Evolutionary conservation across 371 early-diverging fungal genomes (phyloP).

Genomic region (Massospora cicadina): DNA sequence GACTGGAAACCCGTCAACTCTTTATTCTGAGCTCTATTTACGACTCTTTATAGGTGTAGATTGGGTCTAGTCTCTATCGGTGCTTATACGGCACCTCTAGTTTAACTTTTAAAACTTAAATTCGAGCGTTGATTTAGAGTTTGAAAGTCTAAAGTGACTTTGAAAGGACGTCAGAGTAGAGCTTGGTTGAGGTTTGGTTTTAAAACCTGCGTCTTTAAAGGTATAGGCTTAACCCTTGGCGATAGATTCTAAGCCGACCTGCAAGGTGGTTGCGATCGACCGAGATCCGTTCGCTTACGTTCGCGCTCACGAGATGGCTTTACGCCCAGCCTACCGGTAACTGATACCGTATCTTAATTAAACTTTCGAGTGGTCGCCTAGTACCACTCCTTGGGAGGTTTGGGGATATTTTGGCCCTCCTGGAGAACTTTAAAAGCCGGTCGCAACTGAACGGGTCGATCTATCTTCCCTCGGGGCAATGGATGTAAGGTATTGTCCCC

Average conservation of each 20-base stretch:
- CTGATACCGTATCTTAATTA: conserved; percentile 8
- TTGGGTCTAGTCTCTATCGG: no score
- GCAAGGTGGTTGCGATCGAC: conserved; percentile 48
- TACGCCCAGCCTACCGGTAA: conserved; percentile 21
- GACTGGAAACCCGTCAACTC: no score
- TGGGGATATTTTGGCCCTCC: conserved; percentile 24
- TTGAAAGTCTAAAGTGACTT: no score
- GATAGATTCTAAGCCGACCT: conserved; percentile 24
- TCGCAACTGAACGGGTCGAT: not conserved
- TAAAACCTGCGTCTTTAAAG: no score
- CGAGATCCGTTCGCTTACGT: conserved; percentile 47
- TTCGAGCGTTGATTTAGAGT: no score
- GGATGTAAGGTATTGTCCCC: conserved; percentile 14
- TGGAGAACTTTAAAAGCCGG: conserved; percentile 8
- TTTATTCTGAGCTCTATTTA: no score
- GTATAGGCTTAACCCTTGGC: no score
- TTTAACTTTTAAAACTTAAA: no score
- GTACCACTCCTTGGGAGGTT: conserved; percentile 31
- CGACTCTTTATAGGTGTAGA: no score
- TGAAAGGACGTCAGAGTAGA: no score
- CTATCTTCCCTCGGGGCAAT: not conserved
- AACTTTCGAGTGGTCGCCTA: conserved; percentile 19
- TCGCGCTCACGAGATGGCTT: conserved; percentile 29
- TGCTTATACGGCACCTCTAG: no score
- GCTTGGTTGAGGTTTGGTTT: no score